Base-by-base conservation (phyloP, 1,284 basidiomycete genomes). In the Naganishia sp. region DNA sequence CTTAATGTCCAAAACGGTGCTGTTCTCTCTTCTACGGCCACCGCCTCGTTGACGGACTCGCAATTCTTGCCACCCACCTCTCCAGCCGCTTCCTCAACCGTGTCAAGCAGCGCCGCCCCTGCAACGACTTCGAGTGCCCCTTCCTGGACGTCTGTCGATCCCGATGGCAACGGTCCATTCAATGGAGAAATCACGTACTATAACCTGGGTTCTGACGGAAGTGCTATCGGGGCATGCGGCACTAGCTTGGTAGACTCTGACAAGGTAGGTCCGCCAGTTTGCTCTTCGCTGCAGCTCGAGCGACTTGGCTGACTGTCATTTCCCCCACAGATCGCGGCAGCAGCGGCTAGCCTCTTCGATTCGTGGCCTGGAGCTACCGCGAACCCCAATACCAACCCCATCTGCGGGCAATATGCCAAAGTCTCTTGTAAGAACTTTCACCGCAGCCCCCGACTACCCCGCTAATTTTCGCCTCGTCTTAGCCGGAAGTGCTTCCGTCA, bases 311-410 rank as follows among this genome's bases (percentile, higher is more conserved):
- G 50, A 23, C 31, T 39, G 4, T 32, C 47, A 17, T 23, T 25
- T 7, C 13, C n/a, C 41, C 10, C 23, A 2, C 32, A 71, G 58
- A 78, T 82, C 65, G 81, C 81, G 23, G 83, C 82, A 32, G 79
- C 81, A 28, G 79, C 79, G 6, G 52, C 70, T 18, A 58, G 75
- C 21, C 70, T 84, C 15, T 83, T 79, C 71, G 79, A 82, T 68
- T 72, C 71, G 42, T 82, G 78, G 79, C 82, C 82, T 43, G 69
- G 80, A 46, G 69, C 74, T 58, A 78, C 75, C 2, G 67, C 60
- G 3, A 82, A 84, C 74, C 79, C 80, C 7, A 81, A 83, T 73
- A 68, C 74, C 66, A 84, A 84, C 75, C 82, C 83, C 10, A 77
- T 84, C 68, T 84, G 83, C 69, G 79, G 80, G 51, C 76, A 77